Evolutionary conservation across 1,139 yeast genomes (phyloP).

Genomic region (Lipomyces yarrowii): DNA sequence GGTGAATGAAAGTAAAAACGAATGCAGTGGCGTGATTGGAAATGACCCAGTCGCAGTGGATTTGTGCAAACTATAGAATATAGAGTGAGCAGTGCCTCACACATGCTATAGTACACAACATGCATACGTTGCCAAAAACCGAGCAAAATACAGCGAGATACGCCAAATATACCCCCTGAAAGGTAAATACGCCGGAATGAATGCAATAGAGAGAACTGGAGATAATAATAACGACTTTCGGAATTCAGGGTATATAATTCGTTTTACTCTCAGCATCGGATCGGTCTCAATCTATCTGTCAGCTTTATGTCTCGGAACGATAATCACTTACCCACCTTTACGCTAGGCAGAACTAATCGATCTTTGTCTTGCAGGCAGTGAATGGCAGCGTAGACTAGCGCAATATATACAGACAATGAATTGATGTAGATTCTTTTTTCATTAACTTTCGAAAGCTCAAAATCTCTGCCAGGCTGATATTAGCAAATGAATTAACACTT

Average conservation of each 20-base stretch:
- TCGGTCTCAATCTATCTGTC: conserved; percentile 14
- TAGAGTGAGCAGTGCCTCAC: not conserved
- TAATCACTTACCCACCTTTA: conserved; percentile 9
- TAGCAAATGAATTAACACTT: not conserved
- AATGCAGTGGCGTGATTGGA: conserved; percentile 47
- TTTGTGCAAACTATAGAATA: conserved; percentile 31
- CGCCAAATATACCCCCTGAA: conserved; percentile 53
- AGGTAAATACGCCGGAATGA: conserved; percentile 54
- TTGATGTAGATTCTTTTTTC: conserved; percentile 63
- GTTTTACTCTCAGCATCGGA: conserved; percentile 13
- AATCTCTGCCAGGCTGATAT: conserved; percentile 41
- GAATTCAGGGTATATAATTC: conserved; percentile 1
- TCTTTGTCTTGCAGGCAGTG: conserved; percentile 65
- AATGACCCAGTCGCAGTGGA: conserved; percentile 39
- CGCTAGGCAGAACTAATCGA: conserved; percentile 52
- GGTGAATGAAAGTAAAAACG: conserved; percentile 49
- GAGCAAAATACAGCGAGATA: conserved; percentile 38
- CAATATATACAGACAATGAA: conserved; percentile 48
- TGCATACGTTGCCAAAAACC: conserved; percentile 35
- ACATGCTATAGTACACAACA: not conserved
- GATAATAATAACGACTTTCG: conserved; percentile 44
- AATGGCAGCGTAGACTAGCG: conserved; percentile 55
- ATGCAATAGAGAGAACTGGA: conserved; percentile 39
- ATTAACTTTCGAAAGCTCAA: conserved; percentile 58
- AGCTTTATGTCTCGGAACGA: not conserved